Evolutionary conservation across 306 rosid genomes (phyloP), one percentile per base, ranked within the genome.

Genomic region (Aeschynomene evenia): DNA sequence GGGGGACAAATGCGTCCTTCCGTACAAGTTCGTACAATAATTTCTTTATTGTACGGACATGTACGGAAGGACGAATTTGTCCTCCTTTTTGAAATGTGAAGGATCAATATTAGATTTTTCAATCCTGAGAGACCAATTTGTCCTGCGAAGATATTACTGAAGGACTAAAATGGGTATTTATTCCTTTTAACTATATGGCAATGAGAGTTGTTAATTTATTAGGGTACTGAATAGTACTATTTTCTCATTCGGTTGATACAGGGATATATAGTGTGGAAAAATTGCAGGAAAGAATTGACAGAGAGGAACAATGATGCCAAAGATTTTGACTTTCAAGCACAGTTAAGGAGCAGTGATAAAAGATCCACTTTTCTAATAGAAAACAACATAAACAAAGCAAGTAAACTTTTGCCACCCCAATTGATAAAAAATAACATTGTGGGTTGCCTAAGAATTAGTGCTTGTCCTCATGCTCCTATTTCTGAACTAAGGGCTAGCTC

Each of bases 231-330:
- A 63, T n/a, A 31, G n/a, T 4, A 9, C 53, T 10, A 36, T 59
- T 76, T 23, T 61, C 13, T 62, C 49, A 20, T 23, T 58, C 58
- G 72, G 73, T 73, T 76, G 75, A 78, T 56, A 42, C 89, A 85
- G 98, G 91, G 43, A 21, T 82, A 73, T 68, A 60, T 58, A 73
- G 82, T 49, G 15, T 70, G 84, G 90, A 46, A 67, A 26, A 83
- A 61, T 51, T 85, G 96, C 81, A 87, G 80, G 79, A 81, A 74
- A 80, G 80, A 78, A 55, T 69, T 86, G 80, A 71, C 70, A 73
- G 81, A 77, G 42, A 80, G 33, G 78, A 75, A 68, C 66, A 59
- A 71, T 57, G 83, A 57, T 45, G 66, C 19, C 20, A 52, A 81
- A 68, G 78, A 65, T 22, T 73, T 56, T 20, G 73, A 81, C 62